Evolutionary conservation across 768 basidiomycete species (phyloP), one percentile per base, ranked within the genome.

Genomic region (Galerina marginata): DNA sequence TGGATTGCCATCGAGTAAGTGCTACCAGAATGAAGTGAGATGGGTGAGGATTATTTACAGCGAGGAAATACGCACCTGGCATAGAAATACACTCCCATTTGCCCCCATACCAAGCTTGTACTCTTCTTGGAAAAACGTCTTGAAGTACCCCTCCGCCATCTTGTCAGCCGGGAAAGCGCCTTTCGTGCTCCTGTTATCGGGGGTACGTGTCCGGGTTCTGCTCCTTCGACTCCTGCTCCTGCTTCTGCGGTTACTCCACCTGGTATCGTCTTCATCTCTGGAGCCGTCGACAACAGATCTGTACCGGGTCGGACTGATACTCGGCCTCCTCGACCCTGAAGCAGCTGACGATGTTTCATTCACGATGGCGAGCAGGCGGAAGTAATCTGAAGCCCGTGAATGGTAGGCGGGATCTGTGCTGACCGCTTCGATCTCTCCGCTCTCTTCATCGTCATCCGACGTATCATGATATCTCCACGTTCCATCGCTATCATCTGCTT

Each of bases 81-180:
- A 96, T 3, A 96, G 79, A 70, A 81, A 97, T 1, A 99, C 96
- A 25, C 83, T 90, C 1, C 96, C 96, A 67, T 95, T 94, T 0
- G 95, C 95, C 44, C 96, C 96, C 93, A 97, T 96, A 0, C 96
- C 96, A 6, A 99, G 80, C 59, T 89, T 85, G 61, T 83, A 87
- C 65, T 96, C 93, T 68, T 97, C 95, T 58, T 89, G 86, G 69
- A 99, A 99, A 78, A 96, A 99, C 0, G 92, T 83, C 65, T 89
- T 86, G 76, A 96, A 96, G 71, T 98, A 98, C 0, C 95, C 95
- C 54, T 95, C 90, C 0, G 94, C 93, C 90, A 93, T 91, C 36
- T 83, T 81, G 52, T 90, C 88, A 2, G 85, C 81, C 2, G 86
- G 79, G 73, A 93, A 92, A 1, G 84, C 69, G 36, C 60, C 72